Conservation (phyloP, 2,329 filamentous ascomycete species). For the Claviceps sp. region DNA sequence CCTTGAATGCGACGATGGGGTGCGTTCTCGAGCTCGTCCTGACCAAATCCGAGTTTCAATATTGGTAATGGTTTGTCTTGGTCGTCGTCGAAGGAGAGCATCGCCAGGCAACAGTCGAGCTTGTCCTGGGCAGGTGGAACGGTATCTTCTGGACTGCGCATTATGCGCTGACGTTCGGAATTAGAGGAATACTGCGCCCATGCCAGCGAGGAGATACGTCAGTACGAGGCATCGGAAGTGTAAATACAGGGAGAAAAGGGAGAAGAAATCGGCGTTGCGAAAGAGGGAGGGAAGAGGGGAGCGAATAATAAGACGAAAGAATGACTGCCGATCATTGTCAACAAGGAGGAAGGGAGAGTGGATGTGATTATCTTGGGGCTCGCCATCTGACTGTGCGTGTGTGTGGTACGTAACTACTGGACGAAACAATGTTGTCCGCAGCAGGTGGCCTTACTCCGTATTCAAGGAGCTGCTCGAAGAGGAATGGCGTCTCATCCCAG, state of each 20-base stretch:
- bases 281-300: background rate
- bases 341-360: background rate
- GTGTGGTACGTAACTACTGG: background rate
- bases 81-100: conserved; percentile 6
- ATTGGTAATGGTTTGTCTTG: conserved; percentile 1
- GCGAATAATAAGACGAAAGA: background rate
- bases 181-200: conserved; percentile 56
- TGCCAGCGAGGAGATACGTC: background rate
- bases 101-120: conserved; percentile 11
- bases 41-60: conserved; percentile 6
- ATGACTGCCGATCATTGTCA: background rate
- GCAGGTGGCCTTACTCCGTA: background rate
- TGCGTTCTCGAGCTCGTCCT: conserved; percentile 8
- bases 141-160: conserved; percentile 28
- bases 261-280: background rate
- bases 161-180: conserved; percentile 55
- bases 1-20: conserved; percentile 4
- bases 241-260: background rate
- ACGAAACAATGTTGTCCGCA: no score
- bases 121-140: conserved; percentile 14
- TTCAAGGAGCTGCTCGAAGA: conserved; percentile 10
- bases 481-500: conserved; percentile 20
- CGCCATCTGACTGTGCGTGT: conserved; percentile 1
- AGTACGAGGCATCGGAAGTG: background rate
- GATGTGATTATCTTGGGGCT: background rate